Conservation (phyloP, 108 stramenopile genomes). For the Aurantiochytrium sp. region DNA sequence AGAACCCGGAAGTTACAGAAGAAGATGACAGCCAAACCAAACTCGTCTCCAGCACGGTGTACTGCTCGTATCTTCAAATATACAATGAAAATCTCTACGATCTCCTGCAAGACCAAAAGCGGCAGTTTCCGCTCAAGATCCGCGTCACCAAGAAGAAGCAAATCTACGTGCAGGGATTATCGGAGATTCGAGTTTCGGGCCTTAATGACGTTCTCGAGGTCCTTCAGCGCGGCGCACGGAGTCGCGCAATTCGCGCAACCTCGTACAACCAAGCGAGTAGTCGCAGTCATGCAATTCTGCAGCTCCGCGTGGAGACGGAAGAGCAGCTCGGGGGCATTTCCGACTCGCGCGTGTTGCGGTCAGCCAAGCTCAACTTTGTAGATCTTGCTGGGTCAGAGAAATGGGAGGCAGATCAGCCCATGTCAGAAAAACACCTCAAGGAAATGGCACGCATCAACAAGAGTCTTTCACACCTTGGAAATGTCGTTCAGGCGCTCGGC, state of each 20-base stretch:
- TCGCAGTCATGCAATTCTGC: constrained; percentile 56
- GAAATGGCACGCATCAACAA: constrained; percentile 50
- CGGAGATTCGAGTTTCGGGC: constrained; percentile 27
- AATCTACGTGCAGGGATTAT: constrained; percentile 25
- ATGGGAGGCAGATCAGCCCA: constrained; percentile 49
- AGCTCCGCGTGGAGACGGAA: constrained; percentile 33
- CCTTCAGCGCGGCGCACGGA: constrained; percentile 33
- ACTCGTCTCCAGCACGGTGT: constrained; percentile 38
- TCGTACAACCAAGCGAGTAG: constrained; percentile 47
- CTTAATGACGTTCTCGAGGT: constrained; percentile 31
- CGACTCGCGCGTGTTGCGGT: constrained; percentile 47
- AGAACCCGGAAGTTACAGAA: not conserved
- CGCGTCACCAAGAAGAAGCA: constrained; percentile 8
- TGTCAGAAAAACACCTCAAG: constrained; percentile 46
- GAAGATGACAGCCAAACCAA: constrained; percentile 49
- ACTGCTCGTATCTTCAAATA: constrained; percentile 44
- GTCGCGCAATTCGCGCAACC: constrained; percentile 42
- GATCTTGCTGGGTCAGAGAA: constrained; percentile 60
- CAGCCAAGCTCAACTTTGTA: constrained; percentile 51
- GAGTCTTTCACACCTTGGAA: constrained; percentile 45
- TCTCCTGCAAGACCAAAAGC: constrained; percentile 34
- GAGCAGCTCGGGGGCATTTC: constrained; percentile 22
- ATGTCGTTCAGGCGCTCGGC: constrained; percentile 49
- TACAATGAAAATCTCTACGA: constrained; percentile 56
- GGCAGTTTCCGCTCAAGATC: not conserved